A percentile compares a stretch with the other conserved stretches of the same genome.
Evolutionary conservation across 139 green algal genomes (phyloP).

Genomic region (Dunaliella sp.): DNA sequence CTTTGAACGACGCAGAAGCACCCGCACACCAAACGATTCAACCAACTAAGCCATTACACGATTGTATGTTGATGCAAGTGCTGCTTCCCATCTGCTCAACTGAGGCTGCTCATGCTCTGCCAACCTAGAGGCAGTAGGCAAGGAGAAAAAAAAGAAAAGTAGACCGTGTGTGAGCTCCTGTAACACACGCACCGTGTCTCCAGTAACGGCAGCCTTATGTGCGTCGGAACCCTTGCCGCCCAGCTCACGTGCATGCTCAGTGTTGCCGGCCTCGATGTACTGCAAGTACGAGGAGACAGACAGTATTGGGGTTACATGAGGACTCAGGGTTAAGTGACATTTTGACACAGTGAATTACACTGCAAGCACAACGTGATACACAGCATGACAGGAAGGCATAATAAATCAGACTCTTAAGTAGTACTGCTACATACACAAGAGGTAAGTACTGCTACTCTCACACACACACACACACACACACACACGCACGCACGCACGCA

Average conservation of each 20-base stretch:
- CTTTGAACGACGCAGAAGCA: too few species aligned
- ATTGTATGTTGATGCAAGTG: neutral
- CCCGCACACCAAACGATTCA: neutral
- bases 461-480: too few species aligned
- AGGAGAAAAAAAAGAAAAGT: neutral
- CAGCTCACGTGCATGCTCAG: conserved; percentile 85
- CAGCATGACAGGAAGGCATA: neutral
- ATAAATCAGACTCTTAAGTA: neutral
- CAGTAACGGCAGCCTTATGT: conserved; percentile 97
- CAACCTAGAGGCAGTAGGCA: neutral
- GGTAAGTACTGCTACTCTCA: too few species aligned
- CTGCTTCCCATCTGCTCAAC: neutral
- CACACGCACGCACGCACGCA: too few species aligned
- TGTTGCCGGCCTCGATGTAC: conserved; percentile 51
- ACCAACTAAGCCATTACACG: neutral
- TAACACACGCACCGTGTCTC: conserved; percentile 97
- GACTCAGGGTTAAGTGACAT: too few species aligned
- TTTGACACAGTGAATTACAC: too few species aligned
- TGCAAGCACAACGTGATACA: too few species aligned
- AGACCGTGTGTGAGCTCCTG: neutral
- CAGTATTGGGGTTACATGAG: too few species aligned
- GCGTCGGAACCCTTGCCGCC: conserved; percentile 94
- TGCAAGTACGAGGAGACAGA: too few species aligned
- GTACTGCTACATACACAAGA: neutral
- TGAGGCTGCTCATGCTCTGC: neutral